Evolutionary conservation across 2,329 filamentous ascomycete species (phyloP), one percentile per base, ranked within the genome.

Genomic region (Colletotrichum lini): DNA sequence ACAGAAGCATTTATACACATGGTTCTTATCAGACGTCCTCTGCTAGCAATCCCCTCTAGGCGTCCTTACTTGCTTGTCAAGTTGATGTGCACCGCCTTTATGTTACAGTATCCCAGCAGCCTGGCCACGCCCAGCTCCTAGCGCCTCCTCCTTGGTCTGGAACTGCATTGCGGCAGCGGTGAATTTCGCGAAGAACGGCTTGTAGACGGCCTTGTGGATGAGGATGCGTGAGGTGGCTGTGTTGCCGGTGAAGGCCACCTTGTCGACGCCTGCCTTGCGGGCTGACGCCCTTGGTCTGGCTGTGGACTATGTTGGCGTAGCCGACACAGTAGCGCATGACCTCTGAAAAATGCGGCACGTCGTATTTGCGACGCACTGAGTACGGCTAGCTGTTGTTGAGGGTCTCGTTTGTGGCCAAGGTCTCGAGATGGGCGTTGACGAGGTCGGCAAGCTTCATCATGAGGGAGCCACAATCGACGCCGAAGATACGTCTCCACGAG

Each of bases 301-400:
- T n/a, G n/a, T n/a, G n/a, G n/a, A n/a, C n/a, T n/a, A n/a, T n/a
- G n/a, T n/a, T n/a, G n/a, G n/a, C n/a, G n/a, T n/a, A n/a, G n/a
- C n/a, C n/a, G n/a, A n/a, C n/a, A n/a, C n/a, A n/a, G n/a, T n/a
- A n/a, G n/a, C n/a, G n/a, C n/a, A n/a, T n/a, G 15, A 92, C 80
- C 35, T 80, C 79, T 40, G 81, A 75, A 38, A 84, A 79, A 67
- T 86, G 83, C 26, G 80, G 77, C 10, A 95, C 80, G 79, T 94
- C 92, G 63, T 90, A 90, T 52, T 84, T 85, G n/a, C 91, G 82
- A 1, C 92, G 88, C 18, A 91, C 88, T 3, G 84, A 81, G 80
- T 93, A 94, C 4, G 93, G 91, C 80, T 96, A 95, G 79, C 93
- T 94, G 77, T 94, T 95, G 80, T 96, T 93, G 87, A 93, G 92